These are phyloP conservation scores for Scleromitrula shiraiana DNA, from an alignment of 2,329 filamentous ascomycete species.

Conservation along the genomic window DNA sequence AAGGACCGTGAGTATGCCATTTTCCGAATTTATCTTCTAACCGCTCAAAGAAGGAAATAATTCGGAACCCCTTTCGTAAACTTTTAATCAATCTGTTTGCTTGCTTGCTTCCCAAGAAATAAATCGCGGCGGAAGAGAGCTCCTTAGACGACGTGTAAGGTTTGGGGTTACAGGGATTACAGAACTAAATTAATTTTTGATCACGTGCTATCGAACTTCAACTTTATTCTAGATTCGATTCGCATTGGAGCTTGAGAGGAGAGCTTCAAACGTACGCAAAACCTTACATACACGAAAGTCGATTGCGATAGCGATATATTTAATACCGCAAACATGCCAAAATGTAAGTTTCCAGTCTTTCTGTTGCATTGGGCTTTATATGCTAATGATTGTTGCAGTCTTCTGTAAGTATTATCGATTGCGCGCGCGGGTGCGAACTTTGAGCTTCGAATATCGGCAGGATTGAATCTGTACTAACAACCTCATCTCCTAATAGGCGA, in stretches of 20 bases:
- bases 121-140: slow-evolving; percentile 6
- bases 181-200: neutral
- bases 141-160: slow-evolving; percentile 22
- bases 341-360: slow-evolving; percentile 56
- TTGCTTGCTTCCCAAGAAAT: neutral
- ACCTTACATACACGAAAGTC: too few relatives aligned
- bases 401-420: slow-evolving; percentile 49
- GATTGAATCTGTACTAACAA: neutral
- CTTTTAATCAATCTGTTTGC: neutral
- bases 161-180: slow-evolving; percentile 16
- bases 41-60: neutral
- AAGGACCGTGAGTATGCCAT: slow-evolving; percentile 46
- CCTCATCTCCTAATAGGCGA: slow-evolving; percentile 49
- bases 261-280: too few relatives aligned
- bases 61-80: neutral
- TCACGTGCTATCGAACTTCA: slow-evolving; percentile 11
- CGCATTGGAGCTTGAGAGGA: too few relatives aligned
- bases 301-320: too few relatives aligned
- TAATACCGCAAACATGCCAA: slow-evolving; percentile 60
- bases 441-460: neutral
- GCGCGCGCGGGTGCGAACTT: slow-evolving; percentile 2
- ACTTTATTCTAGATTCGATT: slow-evolving; percentile 6
- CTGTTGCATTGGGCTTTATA: slow-evolving; percentile 6
- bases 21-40: neutral
- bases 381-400: slow-evolving; percentile 46